Evolutionary conservation across 768 basidiomycete species (phyloP).

Genomic region (Lactarius sanguifluus): DNA sequence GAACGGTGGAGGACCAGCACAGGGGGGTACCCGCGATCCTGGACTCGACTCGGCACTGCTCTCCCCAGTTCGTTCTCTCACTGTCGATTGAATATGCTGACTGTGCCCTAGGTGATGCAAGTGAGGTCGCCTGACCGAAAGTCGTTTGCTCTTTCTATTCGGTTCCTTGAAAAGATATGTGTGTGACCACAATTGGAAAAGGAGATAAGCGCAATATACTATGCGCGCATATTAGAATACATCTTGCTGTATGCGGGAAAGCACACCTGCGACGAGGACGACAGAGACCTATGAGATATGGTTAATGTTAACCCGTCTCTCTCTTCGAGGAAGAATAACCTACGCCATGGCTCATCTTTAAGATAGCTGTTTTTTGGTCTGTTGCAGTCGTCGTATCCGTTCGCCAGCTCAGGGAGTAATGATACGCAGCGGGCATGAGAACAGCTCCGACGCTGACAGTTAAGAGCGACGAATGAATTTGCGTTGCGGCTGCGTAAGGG

Average conservation of each 20-base stretch:
- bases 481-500: constrained; percentile 55
- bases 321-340: constrained; percentile 31
- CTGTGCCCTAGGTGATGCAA: constrained; percentile 4
- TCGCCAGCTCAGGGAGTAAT: constrained; percentile 51
- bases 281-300: constrained; percentile 57
- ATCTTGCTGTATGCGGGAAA: background rate
- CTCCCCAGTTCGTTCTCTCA: constrained; percentile 3
- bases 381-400: constrained; percentile 27
- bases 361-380: constrained; percentile 48
- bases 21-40: background rate
- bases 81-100: constrained; percentile 20
- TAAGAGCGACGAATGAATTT: constrained; percentile 71
- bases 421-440: constrained; percentile 75
- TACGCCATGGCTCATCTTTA: constrained; percentile 78
- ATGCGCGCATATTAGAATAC: constrained; percentile 3
- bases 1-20: background rate
- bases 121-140: constrained; percentile 15
- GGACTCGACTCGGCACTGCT: constrained; percentile 13
- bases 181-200: constrained; percentile 82
- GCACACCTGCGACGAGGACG: constrained; percentile 68
- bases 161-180: constrained; percentile 60
- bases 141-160: constrained; percentile 28
- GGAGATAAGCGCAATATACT: constrained; percentile 75
- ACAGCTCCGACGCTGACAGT: constrained; percentile 77
- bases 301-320: constrained; percentile 5